Percentiles rank a stretch among this genome's conserved stretches.
These are phyloP conservation scores for Heliamphora exappendiculata DNA, from an alignment of 148 eudicot species.

Conservation along the genomic window DNA sequence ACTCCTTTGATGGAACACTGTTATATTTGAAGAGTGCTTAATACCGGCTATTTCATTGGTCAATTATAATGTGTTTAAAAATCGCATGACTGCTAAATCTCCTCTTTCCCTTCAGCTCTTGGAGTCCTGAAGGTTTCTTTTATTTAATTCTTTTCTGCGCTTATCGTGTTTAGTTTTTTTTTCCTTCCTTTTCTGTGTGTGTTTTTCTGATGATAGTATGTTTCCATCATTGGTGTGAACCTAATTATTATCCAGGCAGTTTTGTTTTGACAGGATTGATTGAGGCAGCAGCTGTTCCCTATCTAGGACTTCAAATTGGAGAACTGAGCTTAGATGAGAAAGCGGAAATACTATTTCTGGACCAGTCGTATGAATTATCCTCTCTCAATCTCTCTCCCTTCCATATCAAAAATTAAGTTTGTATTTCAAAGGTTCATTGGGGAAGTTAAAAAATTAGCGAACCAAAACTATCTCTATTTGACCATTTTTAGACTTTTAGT, in stretches of 20 bases:
- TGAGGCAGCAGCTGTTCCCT: slow-evolving; percentile 64
- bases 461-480: background rate
- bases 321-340: slow-evolving; percentile 76
- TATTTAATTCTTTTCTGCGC: background rate
- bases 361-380: slow-evolving; percentile 48
- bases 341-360: slow-evolving; percentile 76
- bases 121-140: background rate
- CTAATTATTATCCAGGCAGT: slow-evolving; percentile 79
- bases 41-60: background rate
- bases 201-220: background rate
- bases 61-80: background rate
- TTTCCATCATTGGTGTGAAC: background rate
- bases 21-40: background rate
- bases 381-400: background rate
- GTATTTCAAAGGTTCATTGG: background rate
- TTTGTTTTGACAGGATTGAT: slow-evolving; percentile 90
- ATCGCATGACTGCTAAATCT: background rate
- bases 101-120: background rate
- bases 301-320: slow-evolving; percentile 50
- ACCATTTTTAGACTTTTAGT: background rate
- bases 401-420: background rate
- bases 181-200: background rate
- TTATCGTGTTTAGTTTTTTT: slow-evolving; percentile 3
- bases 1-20: background rate
- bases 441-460: background rate